Evolutionary conservation across 345 rosid species (phyloP).

Genomic region (Eutrema japonicum): DNA sequence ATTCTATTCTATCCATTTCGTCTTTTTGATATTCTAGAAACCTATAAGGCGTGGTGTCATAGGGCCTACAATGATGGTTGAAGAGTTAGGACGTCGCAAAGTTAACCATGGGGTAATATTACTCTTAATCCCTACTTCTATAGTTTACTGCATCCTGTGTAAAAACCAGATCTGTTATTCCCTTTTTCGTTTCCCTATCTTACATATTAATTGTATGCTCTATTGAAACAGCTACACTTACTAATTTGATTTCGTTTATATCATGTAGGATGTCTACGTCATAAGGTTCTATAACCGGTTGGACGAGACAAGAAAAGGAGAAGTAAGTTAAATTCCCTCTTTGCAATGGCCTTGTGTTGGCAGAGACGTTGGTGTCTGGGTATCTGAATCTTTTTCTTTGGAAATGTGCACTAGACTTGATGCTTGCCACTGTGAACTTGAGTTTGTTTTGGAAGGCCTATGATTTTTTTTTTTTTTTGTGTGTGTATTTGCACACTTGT

Average conservation of each 20-base stretch:
- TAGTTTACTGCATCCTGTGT: slow-evolving; percentile 5
- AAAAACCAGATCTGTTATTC: not conserved
- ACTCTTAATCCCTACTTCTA: slow-evolving; percentile 7
- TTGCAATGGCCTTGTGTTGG: slow-evolving; percentile 14
- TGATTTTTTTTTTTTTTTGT: not conserved
- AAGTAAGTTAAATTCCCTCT: slow-evolving; percentile 59
- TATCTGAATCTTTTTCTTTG: slow-evolving; percentile 7
- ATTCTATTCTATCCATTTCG: slow-evolving; percentile 18
- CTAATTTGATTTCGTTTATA: slow-evolving; percentile 28
- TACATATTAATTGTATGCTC: slow-evolving; percentile 2
- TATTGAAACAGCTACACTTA: slow-evolving; percentile 8
- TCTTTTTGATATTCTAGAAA: slow-evolving; percentile 48
- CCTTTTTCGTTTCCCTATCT: slow-evolving; percentile 7
- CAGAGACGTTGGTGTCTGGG: not conserved
- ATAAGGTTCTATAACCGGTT: slow-evolving; percentile 72
- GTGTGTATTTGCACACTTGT: not conserved
- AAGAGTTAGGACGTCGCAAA: slow-evolving; percentile 80
- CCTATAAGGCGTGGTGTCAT: slow-evolving; percentile 86
- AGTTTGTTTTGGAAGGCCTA: not conserved
- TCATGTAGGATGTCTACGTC: slow-evolving; percentile 75
- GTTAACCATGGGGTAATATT: slow-evolving; percentile 64
- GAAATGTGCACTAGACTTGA: slow-evolving; percentile 20
- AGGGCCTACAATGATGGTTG: slow-evolving; percentile 78
- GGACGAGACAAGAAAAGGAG: slow-evolving; percentile 89
- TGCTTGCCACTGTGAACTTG: slow-evolving; percentile 18